phyloP scores from a whole-genome alignment of 331 rosid species.

The Pyracantha coccinea region DNA sequence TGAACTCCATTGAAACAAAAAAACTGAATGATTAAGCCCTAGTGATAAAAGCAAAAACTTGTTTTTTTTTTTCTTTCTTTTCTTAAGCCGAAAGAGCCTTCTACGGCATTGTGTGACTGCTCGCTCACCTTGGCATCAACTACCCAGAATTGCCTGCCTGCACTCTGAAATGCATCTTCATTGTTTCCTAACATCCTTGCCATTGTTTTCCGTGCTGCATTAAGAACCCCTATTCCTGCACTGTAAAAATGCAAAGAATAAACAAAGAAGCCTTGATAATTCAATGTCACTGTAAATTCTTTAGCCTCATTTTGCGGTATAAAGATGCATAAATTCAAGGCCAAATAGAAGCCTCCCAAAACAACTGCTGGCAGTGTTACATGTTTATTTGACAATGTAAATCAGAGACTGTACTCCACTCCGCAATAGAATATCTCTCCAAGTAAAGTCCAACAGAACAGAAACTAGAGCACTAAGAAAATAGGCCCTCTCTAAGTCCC shows the following conservation, averaged over 20 bases:
- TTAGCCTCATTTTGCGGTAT: neutral
- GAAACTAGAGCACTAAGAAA: neutral
- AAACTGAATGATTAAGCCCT: neutral
- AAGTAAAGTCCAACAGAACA: neutral
- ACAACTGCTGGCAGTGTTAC: neutral
- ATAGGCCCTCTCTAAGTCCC: neutral
- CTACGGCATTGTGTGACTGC: neutral
- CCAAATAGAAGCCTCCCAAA: neutral
- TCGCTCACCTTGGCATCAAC: slow-evolving; percentile 83
- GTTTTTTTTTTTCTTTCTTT: neutral
- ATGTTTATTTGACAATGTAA: neutral
- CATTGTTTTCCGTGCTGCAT: slow-evolving; percentile 91
- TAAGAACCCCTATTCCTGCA: slow-evolving; percentile 96
- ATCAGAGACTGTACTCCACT: neutral
- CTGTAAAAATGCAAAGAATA: slow-evolving; percentile 48
- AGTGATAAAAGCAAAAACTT: neutral
- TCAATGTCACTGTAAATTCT: slow-evolving; percentile 6
- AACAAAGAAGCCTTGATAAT: slow-evolving; percentile 12
- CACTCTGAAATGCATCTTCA: slow-evolving; percentile 76
- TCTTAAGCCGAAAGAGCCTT: neutral
- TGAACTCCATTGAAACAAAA: neutral
- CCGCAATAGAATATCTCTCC: neutral
- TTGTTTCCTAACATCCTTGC: slow-evolving; percentile 98
- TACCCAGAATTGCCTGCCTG: slow-evolving; percentile 92
- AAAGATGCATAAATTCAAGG: neutral